Percentiles rank a stretch among this genome's conserved stretches.
These are phyloP conservation scores for Wickerhamiella kurtzmanii DNA, from an alignment of 805 yeast species.

Conservation along the genomic window DNA sequence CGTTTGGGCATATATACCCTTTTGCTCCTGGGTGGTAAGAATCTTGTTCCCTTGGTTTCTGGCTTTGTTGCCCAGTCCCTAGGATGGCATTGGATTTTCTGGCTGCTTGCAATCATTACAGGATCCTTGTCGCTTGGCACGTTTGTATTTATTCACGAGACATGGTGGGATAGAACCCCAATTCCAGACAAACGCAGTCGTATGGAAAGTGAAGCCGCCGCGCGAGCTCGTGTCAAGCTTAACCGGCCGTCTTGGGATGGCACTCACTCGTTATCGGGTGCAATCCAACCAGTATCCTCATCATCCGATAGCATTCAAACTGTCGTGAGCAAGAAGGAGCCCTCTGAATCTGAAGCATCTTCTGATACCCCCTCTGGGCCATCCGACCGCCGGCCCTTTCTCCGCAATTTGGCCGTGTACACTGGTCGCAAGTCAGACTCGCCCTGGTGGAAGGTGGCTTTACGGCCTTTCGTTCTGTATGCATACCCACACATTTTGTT, in stretches of 20 bases:
- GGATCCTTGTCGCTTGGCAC: conserved; percentile 35
- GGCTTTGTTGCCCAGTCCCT: conserved; percentile 37
- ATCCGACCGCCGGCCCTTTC: conserved; percentile 18
- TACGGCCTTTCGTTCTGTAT: conserved; percentile 40
- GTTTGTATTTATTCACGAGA: conserved; percentile 47
- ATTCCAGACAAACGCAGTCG: conserved; percentile 35
- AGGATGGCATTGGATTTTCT: conserved; percentile 48
- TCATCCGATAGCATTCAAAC: background rate
- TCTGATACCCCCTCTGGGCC: background rate
- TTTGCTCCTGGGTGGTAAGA: conserved; percentile 48
- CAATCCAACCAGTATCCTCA: background rate
- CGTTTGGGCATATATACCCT: conserved; percentile 45
- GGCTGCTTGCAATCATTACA: conserved; percentile 42
- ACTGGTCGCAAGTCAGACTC: conserved; percentile 40
- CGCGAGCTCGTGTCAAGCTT: conserved; percentile 23
- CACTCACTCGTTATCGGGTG: background rate
- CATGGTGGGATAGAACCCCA: conserved; percentile 49
- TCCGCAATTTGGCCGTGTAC: conserved; percentile 29
- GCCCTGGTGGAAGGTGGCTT: conserved; percentile 41
- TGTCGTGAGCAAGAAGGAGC: background rate
- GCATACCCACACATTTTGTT: conserved; percentile 39
- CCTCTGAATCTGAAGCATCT: background rate
- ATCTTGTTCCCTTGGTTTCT: conserved; percentile 42
- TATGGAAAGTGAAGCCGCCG: conserved; percentile 37
- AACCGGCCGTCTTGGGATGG: conserved; percentile 12